Evolutionary conservation across 148 eudicot species (phyloP).

Genomic region (Talinum fruticosum): DNA sequence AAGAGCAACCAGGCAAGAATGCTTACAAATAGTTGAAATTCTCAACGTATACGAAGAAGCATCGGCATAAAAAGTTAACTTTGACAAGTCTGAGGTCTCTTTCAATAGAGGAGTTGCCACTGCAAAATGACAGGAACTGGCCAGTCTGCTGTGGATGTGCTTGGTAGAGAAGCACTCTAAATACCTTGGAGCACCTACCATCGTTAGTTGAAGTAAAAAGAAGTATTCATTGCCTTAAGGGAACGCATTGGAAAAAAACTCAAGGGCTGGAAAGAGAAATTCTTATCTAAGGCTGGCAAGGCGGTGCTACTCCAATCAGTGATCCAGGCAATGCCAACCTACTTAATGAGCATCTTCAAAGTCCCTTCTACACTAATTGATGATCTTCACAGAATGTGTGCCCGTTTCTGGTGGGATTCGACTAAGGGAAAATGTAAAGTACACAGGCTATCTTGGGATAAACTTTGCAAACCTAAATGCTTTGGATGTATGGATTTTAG

Average conservation of each 20-base stretch:
- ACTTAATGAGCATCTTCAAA: background rate
- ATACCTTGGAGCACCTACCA: no score
- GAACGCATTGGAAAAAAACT: no score
- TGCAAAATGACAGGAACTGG: background rate
- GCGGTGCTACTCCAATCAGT: no score
- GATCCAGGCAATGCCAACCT: background rate
- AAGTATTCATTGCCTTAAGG: no score
- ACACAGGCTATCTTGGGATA: background rate
- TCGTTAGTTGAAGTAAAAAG: no score
- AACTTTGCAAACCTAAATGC: background rate
- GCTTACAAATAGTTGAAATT: background rate
- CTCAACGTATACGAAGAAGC: background rate
- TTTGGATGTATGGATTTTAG: background rate
- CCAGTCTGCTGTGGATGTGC: fast-evolving
- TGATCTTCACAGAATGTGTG: background rate
- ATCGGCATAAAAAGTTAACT: background rate
- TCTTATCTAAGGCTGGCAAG: no score
- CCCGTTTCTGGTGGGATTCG: background rate
- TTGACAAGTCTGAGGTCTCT: background rate
- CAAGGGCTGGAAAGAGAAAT: no score
- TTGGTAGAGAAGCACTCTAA: background rate
- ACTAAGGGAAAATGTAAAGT: no score
- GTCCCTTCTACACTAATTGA: background rate
- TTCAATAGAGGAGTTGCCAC: background rate
- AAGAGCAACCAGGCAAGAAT: background rate